A percentile compares a stretch with the other conserved stretches of the same genome.
Evolutionary conservation across 768 basidiomycete genomes (phyloP).

Genomic region (Exidia glandulosa): DNA sequence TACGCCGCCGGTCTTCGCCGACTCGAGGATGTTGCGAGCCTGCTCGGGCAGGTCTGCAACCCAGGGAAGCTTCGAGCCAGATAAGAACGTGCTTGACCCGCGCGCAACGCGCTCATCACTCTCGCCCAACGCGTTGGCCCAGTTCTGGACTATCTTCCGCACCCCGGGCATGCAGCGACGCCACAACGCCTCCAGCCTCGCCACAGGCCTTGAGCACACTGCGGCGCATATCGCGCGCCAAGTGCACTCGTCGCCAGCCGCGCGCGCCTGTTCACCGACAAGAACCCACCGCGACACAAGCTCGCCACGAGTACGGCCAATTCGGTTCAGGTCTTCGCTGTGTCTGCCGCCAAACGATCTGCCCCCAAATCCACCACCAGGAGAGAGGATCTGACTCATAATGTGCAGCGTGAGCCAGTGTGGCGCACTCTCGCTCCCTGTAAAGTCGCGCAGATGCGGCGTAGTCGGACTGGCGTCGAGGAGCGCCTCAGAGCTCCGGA

Average conservation of each 20-base stretch:
- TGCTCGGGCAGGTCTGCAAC: slow-evolving; percentile 37
- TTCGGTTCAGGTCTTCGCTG: slow-evolving; percentile 33
- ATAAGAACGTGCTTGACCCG: slow-evolving; percentile 22
- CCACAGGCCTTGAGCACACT: slow-evolving; percentile 61
- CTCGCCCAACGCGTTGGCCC: slow-evolving; percentile 5
- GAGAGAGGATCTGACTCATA: slow-evolving; percentile 54
- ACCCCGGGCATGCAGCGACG: slow-evolving; percentile 50
- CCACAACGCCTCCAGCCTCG: slow-evolving; percentile 72
- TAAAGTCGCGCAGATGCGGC: slow-evolving; percentile 25
- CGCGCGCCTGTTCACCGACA: slow-evolving; percentile 61
- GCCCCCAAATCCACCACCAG: slow-evolving; percentile 18
- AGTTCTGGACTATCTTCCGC: slow-evolving; percentile 44
- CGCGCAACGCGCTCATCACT: background rate
- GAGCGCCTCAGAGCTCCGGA: background rate
- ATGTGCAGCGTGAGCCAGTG: slow-evolving; percentile 76
- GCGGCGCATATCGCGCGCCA: slow-evolving; percentile 68
- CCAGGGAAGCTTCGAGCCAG: slow-evolving; percentile 53
- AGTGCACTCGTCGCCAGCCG: slow-evolving; percentile 66
- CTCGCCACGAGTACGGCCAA: slow-evolving; percentile 51
- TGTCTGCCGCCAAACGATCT: slow-evolving; percentile 1
- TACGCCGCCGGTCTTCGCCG: slow-evolving; percentile 7
- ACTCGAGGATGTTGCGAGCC: slow-evolving; percentile 19
- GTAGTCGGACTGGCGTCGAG: background rate
- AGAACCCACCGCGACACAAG: slow-evolving; percentile 63
- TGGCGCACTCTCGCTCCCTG: slow-evolving; percentile 59